These are phyloP conservation scores for Colletotrichum theobromicola DNA, from an alignment of 2,329 filamentous ascomycete genomes.

Conservation along the genomic window DNA sequence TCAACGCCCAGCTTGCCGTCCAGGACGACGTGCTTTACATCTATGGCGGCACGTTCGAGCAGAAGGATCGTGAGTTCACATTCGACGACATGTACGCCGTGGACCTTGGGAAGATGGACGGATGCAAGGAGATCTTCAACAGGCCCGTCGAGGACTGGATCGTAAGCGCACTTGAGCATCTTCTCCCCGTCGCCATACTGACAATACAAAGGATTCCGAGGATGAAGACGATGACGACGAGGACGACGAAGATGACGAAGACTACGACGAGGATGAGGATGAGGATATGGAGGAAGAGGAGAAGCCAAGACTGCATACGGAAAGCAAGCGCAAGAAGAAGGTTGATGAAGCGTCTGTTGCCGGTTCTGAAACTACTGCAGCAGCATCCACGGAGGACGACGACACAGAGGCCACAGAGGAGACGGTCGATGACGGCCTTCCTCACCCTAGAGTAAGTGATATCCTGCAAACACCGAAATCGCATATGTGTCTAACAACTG, in stretches of 20 bases:
- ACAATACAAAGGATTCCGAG: conserved; percentile 56
- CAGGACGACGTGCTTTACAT: conserved; percentile 94
- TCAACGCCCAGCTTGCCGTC: conserved; percentile 89
- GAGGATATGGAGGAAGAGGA: conserved; percentile 51
- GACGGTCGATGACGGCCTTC: conserved; percentile 74
- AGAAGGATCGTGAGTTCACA: conserved; percentile 92
- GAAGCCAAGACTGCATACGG: conserved; percentile 50
- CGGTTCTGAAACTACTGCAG: conserved; percentile 29
- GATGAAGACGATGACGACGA: conserved; percentile 65
- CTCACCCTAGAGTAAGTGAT: conserved; percentile 64
- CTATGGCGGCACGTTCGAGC: conserved; percentile 94
- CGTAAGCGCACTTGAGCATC: conserved; percentile 49
- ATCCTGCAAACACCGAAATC: not conserved
- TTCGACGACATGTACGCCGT: conserved; percentile 95
- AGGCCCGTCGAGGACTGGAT: conserved; percentile 85
- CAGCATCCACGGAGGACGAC: conserved; percentile 43
- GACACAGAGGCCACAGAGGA: conserved; percentile 51
- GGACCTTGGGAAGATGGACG: conserved; percentile 93
- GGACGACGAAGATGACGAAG: conserved; percentile 58
- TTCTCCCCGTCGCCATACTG: conserved; percentile 28
- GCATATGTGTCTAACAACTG: conserved; percentile 21
- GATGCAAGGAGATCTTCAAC: conserved; percentile 89
- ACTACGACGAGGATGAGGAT: conserved; percentile 56
- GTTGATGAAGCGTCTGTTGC: conserved; percentile 41
- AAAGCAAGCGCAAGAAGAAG: conserved; percentile 63